A percentile compares a stretch with the other conserved stretches of the same genome.
Evolutionary conservation across 176 grass and related monocot genomes (phyloP).

Genomic region (Aegilops speltoides): DNA sequence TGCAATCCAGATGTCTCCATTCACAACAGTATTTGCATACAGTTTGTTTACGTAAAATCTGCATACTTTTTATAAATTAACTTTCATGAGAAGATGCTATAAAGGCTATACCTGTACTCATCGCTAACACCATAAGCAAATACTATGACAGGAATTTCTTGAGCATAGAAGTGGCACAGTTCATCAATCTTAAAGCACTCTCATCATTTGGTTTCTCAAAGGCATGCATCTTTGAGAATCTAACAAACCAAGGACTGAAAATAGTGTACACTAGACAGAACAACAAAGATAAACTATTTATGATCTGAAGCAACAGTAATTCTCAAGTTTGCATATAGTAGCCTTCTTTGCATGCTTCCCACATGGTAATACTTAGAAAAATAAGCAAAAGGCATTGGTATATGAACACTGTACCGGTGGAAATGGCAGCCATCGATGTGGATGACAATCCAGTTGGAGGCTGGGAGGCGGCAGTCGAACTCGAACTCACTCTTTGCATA

Average conservation of each 20-base stretch:
- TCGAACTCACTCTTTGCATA: conserved; percentile 77
- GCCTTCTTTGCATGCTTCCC: neutral
- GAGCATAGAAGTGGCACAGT: conserved; percentile 66
- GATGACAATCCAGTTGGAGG: conserved; percentile 75
- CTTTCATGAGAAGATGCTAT: neutral
- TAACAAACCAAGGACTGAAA: conserved; percentile 33
- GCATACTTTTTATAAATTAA: neutral
- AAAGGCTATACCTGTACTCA: conserved; percentile 76
- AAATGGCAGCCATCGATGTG: conserved; percentile 84
- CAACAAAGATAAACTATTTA: neutral
- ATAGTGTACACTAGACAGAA: conserved; percentile 7
- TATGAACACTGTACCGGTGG: conserved; percentile 42
- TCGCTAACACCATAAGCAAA: conserved; percentile 94
- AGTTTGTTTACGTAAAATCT: neutral
- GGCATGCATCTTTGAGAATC: conserved; percentile 61
- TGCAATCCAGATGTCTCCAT: neutral
- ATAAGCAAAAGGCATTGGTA: neutral
- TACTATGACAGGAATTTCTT: conserved; percentile 74
- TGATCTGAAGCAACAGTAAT: neutral
- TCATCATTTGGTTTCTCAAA: conserved; percentile 18
- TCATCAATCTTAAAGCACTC: conserved; percentile 9
- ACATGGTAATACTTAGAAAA: neutral
- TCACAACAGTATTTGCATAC: neutral
- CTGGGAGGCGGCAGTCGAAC: conserved; percentile 49
- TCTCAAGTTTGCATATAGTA: neutral